Evolutionary conservation across 2,329 filamentous ascomycete genomes (phyloP).

Genomic region (Colletotrichum camelliae): DNA sequence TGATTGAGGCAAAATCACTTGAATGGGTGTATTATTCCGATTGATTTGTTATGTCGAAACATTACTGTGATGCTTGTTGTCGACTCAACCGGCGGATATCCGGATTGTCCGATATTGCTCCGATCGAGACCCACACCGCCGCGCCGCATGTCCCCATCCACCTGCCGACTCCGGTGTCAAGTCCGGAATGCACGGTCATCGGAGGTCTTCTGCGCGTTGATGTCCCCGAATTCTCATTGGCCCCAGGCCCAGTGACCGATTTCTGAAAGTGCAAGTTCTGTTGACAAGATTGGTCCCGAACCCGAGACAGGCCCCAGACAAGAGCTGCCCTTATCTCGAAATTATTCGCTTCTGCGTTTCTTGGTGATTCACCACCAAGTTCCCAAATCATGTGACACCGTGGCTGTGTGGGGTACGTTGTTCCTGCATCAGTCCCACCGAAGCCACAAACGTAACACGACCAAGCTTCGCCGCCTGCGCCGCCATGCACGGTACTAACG

Average conservation of each 20-base stretch:
- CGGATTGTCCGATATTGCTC: not conserved
- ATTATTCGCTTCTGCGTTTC: not conserved
- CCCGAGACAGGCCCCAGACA: not conserved
- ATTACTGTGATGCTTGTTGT: not conserved
- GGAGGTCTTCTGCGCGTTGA: not conserved
- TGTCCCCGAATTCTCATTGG: not conserved
- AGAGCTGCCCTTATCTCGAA: not conserved
- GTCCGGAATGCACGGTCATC: not conserved
- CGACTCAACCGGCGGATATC: not conserved
- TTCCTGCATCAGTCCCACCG: not conserved
- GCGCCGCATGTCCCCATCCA: no score
- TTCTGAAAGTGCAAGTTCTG: not conserved
- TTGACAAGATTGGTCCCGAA: not conserved
- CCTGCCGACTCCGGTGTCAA: not conserved
- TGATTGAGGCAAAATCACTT: not conserved
- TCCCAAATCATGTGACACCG: not conserved
- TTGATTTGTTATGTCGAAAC: rapidly evolving
- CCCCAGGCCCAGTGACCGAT: rapidly evolving
- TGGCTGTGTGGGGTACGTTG: not conserved
- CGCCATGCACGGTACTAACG: not conserved
- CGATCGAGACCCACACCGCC: not conserved
- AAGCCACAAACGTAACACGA: not conserved
- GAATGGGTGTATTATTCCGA: not conserved
- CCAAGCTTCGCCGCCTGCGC: not conserved
- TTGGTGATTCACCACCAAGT: not conserved